phyloP scores from a whole-genome alignment of 2,329 filamentous ascomycete genomes.

The Beauveria varroae region DNA sequence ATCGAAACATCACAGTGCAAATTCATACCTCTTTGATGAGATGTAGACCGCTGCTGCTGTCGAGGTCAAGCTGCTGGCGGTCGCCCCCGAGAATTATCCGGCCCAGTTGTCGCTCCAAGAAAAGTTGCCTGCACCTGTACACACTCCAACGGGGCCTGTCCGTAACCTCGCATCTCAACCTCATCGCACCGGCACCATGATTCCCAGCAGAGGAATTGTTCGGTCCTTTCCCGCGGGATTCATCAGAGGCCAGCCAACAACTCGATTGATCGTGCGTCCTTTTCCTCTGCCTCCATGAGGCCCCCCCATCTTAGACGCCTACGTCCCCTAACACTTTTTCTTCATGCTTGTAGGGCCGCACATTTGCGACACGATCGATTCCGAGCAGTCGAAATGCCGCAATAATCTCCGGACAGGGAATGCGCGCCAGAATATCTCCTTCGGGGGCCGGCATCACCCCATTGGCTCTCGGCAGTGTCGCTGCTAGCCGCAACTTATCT shows the following conservation, averaged over 20 bases:
- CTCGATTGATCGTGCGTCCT: constrained; percentile 21
- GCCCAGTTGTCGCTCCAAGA: constrained; percentile 18
- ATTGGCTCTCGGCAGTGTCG: constrained; percentile 23
- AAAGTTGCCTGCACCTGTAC: constrained; percentile 20
- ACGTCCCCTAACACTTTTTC: constrained; percentile 10
- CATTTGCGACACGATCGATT: constrained; percentile 18
- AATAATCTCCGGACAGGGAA: background rate
- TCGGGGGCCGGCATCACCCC: constrained; percentile 17
- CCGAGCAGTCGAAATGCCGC: constrained; percentile 19
- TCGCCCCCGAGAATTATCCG: constrained; percentile 29
- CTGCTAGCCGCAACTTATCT: constrained; percentile 21
- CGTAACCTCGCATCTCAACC: constrained; percentile 10
- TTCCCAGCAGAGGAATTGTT: constrained; percentile 38
- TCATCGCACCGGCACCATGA: constrained; percentile 28
- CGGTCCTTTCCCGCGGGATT: constrained; percentile 29
- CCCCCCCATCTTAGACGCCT: too few species aligned
- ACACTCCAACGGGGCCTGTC: constrained; percentile 17
- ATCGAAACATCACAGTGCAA: background rate
- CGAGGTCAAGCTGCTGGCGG: background rate
- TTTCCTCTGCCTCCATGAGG: background rate
- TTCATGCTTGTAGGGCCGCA: constrained; percentile 18
- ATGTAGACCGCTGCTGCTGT: background rate
- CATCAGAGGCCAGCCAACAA: constrained; percentile 22
- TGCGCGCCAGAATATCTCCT: background rate
- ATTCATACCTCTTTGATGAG: too few species aligned